These are phyloP conservation scores for Artemisia annua DNA, from an alignment of 129 eudicot species.

Conservation along the genomic window DNA sequence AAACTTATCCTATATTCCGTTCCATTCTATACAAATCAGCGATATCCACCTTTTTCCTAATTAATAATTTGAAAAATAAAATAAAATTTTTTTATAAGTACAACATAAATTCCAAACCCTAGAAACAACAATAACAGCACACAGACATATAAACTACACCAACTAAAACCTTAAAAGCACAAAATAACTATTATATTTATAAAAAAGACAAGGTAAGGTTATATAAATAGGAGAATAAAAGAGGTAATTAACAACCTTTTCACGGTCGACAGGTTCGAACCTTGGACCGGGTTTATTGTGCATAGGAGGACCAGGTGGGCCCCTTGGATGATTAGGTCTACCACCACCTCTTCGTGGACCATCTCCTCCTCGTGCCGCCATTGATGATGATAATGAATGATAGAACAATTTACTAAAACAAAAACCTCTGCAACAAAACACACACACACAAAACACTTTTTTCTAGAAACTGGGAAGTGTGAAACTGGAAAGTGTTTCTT, in stretches of 20 bases:
- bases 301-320: constrained; percentile 63
- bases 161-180: neutral
- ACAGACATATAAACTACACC: neutral
- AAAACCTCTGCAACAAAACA: constrained; percentile 17
- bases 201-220: neutral
- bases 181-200: neutral
- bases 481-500: too few relatives aligned
- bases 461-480: neutral
- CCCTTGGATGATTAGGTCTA: constrained; percentile 49
- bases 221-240: neutral
- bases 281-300: constrained; percentile 49
- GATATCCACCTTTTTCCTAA: too few relatives aligned
- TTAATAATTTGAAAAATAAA: too few relatives aligned
- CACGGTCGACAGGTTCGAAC: constrained; percentile 76
- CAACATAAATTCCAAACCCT: constrained; percentile 22
- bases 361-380: constrained; percentile 55
- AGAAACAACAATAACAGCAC: neutral
- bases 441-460: constrained; percentile 1
- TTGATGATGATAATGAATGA: constrained; percentile 4
- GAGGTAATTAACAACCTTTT: constrained; percentile 50
- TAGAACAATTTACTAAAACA: too few relatives aligned
- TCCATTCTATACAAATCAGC: too few relatives aligned
- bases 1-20: neutral
- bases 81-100: too few relatives aligned
- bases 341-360: constrained; percentile 66